These are phyloP conservation scores for Ogataea ramenticola DNA, from an alignment of 805 yeast species.

Conservation along the genomic window DNA sequence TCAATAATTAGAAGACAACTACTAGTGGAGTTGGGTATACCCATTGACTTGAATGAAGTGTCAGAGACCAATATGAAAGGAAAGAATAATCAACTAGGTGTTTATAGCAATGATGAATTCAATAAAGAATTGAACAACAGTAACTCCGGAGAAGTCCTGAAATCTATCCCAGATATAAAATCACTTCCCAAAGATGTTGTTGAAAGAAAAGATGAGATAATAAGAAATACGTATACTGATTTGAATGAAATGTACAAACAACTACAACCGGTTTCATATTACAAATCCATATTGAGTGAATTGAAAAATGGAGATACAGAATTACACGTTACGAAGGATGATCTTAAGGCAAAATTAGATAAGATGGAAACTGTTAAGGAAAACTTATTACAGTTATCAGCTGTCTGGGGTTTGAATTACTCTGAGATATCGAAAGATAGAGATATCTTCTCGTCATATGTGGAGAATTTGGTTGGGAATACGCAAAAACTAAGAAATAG, in stretches of 20 bases:
- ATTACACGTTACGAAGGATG: constrained; percentile 12
- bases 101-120: background rate
- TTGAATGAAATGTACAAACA: constrained; percentile 15
- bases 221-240: constrained; percentile 11
- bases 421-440: constrained; percentile 53
- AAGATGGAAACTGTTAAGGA: constrained; percentile 31
- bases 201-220: constrained; percentile 7
- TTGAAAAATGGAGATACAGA: background rate
- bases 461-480: constrained; percentile 85
- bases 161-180: background rate
- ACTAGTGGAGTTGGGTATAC: constrained; percentile 60
- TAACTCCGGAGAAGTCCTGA: background rate
- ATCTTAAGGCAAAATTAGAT: constrained; percentile 30
- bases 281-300: constrained; percentile 10
- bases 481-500: constrained; percentile 62
- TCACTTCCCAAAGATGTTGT: background rate
- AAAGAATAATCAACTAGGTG: background rate
- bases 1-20: constrained; percentile 60
- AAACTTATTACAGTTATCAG: constrained; percentile 23
- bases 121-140: constrained; percentile 1
- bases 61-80: constrained; percentile 16
- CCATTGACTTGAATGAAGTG: constrained; percentile 61
- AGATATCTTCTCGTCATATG: constrained; percentile 74
- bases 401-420: constrained; percentile 46
- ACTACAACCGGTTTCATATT: constrained; percentile 20